Base-by-base conservation (phyloP, 805 yeast genomes). In the Scheffersomyces lignosus region DNA sequence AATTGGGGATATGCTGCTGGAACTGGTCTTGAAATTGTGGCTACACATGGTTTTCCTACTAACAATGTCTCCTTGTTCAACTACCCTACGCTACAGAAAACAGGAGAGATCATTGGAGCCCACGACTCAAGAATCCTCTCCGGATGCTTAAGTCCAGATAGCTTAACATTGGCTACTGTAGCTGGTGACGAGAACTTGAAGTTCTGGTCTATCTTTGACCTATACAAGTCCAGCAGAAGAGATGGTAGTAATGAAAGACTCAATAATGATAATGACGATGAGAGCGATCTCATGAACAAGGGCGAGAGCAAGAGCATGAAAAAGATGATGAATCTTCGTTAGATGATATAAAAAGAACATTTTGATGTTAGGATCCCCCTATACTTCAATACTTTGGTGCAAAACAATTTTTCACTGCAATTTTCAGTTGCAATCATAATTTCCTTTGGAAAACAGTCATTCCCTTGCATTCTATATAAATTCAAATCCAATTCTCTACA, bases 141-240 rank as follows among this genome's bases (percentile, higher is more conserved):
- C 43, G 84, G 96, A 18, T 81, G 88, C 31, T 58, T 93, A 35
- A 85, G 96, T 16, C 97, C 97, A 3, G 97, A 93, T 62, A 87
- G 85, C 12, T 78, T 87, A 35, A 87, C 95, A 0, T 65, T 93
- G 37, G 98, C 96, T 1, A 93, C 99, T 0, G 89, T 90, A 31
- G 95, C 97, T 2, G 95, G 96, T 9, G 98, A 93, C 62, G 99
- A 93, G 59, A 91, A 89, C 63, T 73, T 93, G 55, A 91, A 93
- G 64, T 93, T 93, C 64, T 93, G 95, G 90, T 83, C 87, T 47
- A 72, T 93, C 15, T 91, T 89, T 61, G 96, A 91, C 52, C 41
- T 59, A 42, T 52, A 53, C 45, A 64, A 60, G 45, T 39, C 51
- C 10, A 42, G 49, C 18, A 47, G 52, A 25, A 43, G 53, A 24